These are phyloP conservation scores for Cicer chorassanicum DNA, from an alignment of 306 rosid genomes.

Conservation along the genomic window DNA sequence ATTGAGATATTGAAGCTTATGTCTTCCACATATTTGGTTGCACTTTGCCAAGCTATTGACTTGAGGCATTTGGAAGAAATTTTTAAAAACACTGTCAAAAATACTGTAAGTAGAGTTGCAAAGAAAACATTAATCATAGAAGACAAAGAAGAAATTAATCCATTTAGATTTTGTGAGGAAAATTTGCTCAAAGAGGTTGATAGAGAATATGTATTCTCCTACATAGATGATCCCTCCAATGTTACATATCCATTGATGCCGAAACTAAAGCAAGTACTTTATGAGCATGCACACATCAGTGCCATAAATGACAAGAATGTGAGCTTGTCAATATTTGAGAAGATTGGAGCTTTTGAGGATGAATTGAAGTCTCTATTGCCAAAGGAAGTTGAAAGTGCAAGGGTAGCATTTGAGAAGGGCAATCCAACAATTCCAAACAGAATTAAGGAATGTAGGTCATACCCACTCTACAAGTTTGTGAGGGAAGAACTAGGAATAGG, in stretches of 20 bases:
- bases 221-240: slow-evolving; percentile 56
- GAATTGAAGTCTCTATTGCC: slow-evolving; percentile 49
- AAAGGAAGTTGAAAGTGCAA: slow-evolving; percentile 51
- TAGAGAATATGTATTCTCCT: slow-evolving; percentile 54
- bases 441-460: slow-evolving; percentile 58
- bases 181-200: slow-evolving; percentile 52
- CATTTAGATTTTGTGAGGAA: slow-evolving; percentile 38
- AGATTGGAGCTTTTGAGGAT: slow-evolving; percentile 53
- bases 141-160: slow-evolving; percentile 36
- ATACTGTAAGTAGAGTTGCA: slow-evolving; percentile 43
- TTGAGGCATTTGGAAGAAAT: slow-evolving; percentile 60
- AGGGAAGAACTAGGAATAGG: slow-evolving; percentile 52
- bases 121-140: slow-evolving; percentile 38
- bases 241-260: slow-evolving; percentile 46
- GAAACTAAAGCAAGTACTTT: slow-evolving; percentile 55
- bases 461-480: slow-evolving; percentile 60
- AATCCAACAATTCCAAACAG: slow-evolving; percentile 48
- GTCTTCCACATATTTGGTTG: slow-evolving; percentile 55
- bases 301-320: slow-evolving; percentile 43
- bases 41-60: slow-evolving; percentile 64
- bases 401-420: slow-evolving; percentile 52
- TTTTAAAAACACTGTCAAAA: slow-evolving; percentile 41
- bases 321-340: slow-evolving; percentile 45
- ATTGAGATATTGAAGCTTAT: slow-evolving; percentile 56
- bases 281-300: slow-evolving; percentile 49